Conservation (phyloP, 768 basidiomycete species). For the Tephrocybe rancida region DNA sequence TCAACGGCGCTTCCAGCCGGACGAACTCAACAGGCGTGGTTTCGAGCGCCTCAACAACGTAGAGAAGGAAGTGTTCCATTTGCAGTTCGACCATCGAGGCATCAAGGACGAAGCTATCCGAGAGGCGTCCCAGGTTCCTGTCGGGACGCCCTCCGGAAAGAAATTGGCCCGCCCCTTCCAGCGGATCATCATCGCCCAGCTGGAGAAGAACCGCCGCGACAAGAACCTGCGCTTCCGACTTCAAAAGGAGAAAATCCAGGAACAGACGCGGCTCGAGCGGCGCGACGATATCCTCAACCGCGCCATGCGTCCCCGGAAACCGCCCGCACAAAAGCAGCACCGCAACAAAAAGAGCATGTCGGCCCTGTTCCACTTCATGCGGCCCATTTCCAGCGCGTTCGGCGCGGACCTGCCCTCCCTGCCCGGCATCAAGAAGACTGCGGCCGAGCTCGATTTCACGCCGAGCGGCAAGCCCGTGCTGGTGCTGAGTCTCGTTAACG, state of each 20-base stretch:
- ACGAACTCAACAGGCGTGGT: constrained; percentile 63
- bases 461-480: constrained; percentile 75
- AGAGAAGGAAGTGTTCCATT: constrained; percentile 61
- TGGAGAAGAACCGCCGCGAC: constrained; percentile 85
- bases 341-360: constrained; percentile 90
- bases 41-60: constrained; percentile 78
- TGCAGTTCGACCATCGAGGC: constrained; percentile 70
- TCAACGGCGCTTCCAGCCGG: constrained; percentile 46
- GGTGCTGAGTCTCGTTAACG: constrained; percentile 74
- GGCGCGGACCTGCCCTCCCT: constrained; percentile 57
- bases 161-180: constrained; percentile 69
- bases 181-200: constrained; percentile 60
- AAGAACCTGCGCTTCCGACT: constrained; percentile 67
- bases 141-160: constrained; percentile 49
- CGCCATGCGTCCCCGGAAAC: constrained; percentile 67
- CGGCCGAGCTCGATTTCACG: constrained; percentile 75
- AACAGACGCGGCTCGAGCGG: constrained; percentile 72
- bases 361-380: constrained; percentile 83
- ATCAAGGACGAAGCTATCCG: constrained; percentile 78
- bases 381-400: constrained; percentile 88
- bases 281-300: constrained; percentile 76
- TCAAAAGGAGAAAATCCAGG: constrained; percentile 74
- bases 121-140: constrained; percentile 52
- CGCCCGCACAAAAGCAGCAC: constrained; percentile 66
- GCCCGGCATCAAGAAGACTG: constrained; percentile 54